Conservation (phyloP, 345 rosid species). For the Boechera retrofracta region DNA sequence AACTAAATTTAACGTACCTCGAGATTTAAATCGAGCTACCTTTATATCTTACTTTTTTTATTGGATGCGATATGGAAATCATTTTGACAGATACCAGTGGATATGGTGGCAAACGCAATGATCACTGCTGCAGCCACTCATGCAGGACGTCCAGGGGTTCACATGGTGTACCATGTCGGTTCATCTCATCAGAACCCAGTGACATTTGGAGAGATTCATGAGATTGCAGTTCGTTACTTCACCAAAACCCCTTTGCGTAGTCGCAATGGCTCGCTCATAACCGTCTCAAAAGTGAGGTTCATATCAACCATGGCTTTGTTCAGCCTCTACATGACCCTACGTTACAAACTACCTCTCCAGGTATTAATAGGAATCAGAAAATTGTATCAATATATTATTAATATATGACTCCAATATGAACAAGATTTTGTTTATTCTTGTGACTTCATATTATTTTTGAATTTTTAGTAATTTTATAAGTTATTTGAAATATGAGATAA, state of each 20-base stretch:
- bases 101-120: constrained; percentile 48
- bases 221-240: constrained; percentile 34
- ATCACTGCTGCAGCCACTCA: constrained; percentile 30
- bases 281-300: constrained; percentile 28
- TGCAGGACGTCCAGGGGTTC: constrained; percentile 25
- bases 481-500: too few species aligned
- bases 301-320: constrained; percentile 38
- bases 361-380: constrained; percentile 4
- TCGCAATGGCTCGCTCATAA: constrained; percentile 32
- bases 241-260: constrained; percentile 36
- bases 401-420: background rate
- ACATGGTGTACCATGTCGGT: constrained; percentile 44
- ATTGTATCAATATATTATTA: background rate
- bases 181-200: constrained; percentile 42
- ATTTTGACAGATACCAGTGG: constrained; percentile 40
- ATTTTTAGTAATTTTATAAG: too few species aligned
- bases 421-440: too few species aligned
- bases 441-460: too few species aligned
- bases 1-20: too few species aligned
- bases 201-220: constrained; percentile 26
- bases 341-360: constrained; percentile 45
- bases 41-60: too few species aligned
- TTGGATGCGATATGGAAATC: too few species aligned
- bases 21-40: too few species aligned
- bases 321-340: constrained; percentile 37